Evolutionary conservation across 352 stramenopile species (phyloP).

Genomic region (Phytopythium oedochilum): DNA sequence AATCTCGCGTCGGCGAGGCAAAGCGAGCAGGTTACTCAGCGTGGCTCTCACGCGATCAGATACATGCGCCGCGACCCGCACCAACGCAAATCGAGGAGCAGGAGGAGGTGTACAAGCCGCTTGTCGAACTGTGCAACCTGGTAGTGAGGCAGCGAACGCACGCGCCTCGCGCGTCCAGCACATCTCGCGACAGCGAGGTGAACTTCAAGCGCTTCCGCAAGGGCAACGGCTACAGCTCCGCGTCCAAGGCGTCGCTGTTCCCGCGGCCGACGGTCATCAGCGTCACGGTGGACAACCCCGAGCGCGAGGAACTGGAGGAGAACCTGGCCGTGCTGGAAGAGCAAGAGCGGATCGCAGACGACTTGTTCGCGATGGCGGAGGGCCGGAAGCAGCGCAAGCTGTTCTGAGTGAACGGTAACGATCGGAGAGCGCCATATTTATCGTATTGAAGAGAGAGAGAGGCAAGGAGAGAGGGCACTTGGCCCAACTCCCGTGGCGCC

Average conservation of each 20-base stretch:
- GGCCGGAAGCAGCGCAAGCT: conserved; percentile 40
- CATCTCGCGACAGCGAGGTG: conserved; percentile 9
- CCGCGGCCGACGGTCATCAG: conserved; percentile 52
- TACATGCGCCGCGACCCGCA: neutral
- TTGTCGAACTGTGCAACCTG: conserved; percentile 46
- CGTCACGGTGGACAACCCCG: conserved; percentile 57
- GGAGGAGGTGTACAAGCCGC: conserved; percentile 26
- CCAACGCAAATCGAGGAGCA: conserved; percentile 18
- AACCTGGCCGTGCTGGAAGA: conserved; percentile 68
- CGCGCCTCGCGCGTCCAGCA: too few relatives aligned
- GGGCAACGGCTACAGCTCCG: conserved; percentile 42
- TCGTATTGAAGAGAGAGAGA: neutral
- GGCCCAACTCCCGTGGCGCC: too few relatives aligned
- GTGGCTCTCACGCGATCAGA: conserved; percentile 1
- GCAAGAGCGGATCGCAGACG: conserved; percentile 81
- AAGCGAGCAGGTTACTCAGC: neutral
- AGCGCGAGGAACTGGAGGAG: conserved; percentile 46
- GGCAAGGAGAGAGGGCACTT: too few relatives aligned
- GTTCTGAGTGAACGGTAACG: conserved; percentile 20
- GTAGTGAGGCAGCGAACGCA: conserved; percentile 33
- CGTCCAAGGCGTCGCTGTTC: conserved; percentile 39
- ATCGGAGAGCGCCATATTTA: conserved; percentile 4
- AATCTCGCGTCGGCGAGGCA: neutral
- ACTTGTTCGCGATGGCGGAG: conserved; percentile 80
- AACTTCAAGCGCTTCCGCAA: conserved; percentile 89